phyloP scores from a whole-genome alignment of 306 rosid species.

The Vicia sativa region DNA sequence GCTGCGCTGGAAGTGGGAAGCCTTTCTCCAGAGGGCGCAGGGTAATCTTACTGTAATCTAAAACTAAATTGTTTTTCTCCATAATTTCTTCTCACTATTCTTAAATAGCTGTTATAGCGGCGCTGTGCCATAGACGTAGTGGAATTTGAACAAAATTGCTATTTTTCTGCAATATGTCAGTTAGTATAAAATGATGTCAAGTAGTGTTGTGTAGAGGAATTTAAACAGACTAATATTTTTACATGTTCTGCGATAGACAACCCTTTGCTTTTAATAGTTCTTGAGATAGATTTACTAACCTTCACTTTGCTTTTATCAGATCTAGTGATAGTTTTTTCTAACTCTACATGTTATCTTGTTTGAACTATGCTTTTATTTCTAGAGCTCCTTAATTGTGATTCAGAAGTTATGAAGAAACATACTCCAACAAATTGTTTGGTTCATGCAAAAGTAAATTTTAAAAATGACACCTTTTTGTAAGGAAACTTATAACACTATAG shows the following conservation, averaged over 20 bases:
- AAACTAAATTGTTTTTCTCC: background rate
- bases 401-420: no score
- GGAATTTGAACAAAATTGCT: background rate
- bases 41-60: conserved; percentile 49
- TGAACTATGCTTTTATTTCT: no score
- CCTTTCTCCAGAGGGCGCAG: conserved; percentile 73
- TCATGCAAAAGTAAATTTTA: no score
- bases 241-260: background rate
- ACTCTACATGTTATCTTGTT: no score
- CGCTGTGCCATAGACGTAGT: background rate
- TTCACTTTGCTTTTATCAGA: no score
- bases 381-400: no score
- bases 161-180: background rate
- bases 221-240: background rate
- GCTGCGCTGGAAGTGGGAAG: conserved; percentile 59
- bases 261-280: background rate
- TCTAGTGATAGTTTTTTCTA: no score
- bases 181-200: background rate
- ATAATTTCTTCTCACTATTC: background rate
- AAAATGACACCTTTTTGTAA: no score
- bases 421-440: no score
- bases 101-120: background rate
- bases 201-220: background rate
- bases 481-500: no score
- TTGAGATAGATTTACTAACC: background rate